phyloP scores from a whole-genome alignment of 2,329 filamentous ascomycete species.

The Lecanicillium sp. region DNA sequence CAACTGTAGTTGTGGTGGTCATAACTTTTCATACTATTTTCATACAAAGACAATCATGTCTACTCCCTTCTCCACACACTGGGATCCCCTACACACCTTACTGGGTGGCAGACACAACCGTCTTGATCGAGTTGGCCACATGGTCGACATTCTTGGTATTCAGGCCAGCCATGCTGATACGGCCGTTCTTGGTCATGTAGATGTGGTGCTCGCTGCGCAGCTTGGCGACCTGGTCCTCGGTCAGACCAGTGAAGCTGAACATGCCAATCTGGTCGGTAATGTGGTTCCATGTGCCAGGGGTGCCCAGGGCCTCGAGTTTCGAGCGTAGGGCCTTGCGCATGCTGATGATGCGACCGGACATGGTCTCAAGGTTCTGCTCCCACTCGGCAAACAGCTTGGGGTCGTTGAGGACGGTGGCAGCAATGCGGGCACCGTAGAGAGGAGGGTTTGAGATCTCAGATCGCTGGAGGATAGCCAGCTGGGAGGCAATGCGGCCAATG shows the following conservation, averaged over 20 bases:
- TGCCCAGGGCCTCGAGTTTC: slow-evolving; percentile 77
- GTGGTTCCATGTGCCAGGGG: slow-evolving; percentile 90
- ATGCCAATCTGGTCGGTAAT: slow-evolving; percentile 99
- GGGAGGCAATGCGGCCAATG: slow-evolving; percentile 64
- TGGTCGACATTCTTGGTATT: slow-evolving; percentile 91
- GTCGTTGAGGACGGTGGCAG: slow-evolving; percentile 78
- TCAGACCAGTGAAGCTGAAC: slow-evolving; percentile 89
- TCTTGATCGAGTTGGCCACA: slow-evolving; percentile 82
- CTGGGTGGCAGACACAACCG: slow-evolving; percentile 50
- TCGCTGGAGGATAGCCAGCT: slow-evolving; percentile 89
- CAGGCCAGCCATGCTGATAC: slow-evolving; percentile 96
- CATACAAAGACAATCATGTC: no score
- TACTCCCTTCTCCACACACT: no score
- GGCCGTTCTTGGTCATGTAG: slow-evolving; percentile 96
- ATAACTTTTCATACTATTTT: no score
- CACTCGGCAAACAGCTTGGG: slow-evolving; percentile 75
- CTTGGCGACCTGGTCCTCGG: slow-evolving; percentile 63
- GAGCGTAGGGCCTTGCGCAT: slow-evolving; percentile 76
- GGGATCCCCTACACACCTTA: slow-evolving; percentile 12
- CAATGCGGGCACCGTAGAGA: slow-evolving; percentile 87
- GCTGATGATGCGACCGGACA: slow-evolving; percentile 89
- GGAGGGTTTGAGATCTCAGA: slow-evolving; percentile 97
- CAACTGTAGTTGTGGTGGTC: no score
- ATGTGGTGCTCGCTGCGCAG: slow-evolving; percentile 65
- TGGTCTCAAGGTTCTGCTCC: slow-evolving; percentile 85